Percentiles rank a stretch among this genome's conserved stretches.
Evolutionary conservation across 2,329 filamentous ascomycete species (phyloP).

Genomic region (Alternaria panax): DNA sequence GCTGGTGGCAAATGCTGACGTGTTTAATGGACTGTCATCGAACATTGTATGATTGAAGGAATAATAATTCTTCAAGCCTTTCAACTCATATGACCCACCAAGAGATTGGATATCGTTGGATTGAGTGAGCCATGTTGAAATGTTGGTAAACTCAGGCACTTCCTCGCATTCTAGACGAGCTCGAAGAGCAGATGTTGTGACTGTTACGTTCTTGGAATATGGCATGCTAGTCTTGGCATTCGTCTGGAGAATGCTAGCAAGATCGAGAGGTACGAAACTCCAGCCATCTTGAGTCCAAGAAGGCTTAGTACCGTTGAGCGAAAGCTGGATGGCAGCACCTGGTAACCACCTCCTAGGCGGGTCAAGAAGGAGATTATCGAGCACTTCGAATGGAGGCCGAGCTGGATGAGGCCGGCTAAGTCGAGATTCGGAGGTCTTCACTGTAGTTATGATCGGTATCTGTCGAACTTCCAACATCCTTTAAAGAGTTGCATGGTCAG

Average conservation of each 20-base stretch:
- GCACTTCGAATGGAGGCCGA: neutral
- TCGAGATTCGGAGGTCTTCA: neutral
- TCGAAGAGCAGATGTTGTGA: conserved; percentile 16
- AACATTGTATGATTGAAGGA: conserved; percentile 3
- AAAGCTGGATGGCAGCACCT: conserved; percentile 16
- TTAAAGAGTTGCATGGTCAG: neutral
- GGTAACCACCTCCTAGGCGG: conserved; percentile 22
- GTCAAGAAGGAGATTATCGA: neutral
- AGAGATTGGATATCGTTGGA: neutral
- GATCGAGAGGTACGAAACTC: conserved; percentile 22
- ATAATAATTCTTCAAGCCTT: conserved; percentile 5
- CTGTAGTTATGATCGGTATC: conserved; percentile 10
- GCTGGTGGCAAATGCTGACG: conserved; percentile 2
- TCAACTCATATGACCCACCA: neutral
- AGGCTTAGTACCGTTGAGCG: conserved; percentile 20
- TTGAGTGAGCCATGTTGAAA: conserved; percentile 16
- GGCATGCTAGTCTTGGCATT: neutral
- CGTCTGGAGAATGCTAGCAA: conserved; percentile 5
- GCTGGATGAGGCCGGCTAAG: neutral
- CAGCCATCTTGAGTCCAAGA: conserved; percentile 25
- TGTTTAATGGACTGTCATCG: conserved; percentile 8
- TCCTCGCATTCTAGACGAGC: conserved; percentile 16
- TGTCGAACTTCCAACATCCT: conserved; percentile 16
- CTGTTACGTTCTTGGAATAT: conserved; percentile 14
- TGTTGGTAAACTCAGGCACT: conserved; percentile 11